These are phyloP conservation scores for Chytriomyces hyalinus DNA, from an alignment of 192 early-diverging fungal genomes.

Conservation along the genomic window DNA sequence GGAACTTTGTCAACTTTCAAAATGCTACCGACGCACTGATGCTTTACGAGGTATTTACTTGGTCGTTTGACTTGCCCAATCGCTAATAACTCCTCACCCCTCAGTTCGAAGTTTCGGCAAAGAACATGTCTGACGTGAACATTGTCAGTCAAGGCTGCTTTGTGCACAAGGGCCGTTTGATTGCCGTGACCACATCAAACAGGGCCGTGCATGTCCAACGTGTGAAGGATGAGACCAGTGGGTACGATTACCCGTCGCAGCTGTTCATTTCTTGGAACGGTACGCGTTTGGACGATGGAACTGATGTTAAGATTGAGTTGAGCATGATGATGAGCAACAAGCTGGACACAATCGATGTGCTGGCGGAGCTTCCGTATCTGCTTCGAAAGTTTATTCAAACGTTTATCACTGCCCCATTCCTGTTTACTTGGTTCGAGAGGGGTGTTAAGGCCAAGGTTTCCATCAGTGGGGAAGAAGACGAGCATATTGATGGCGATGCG, in stretches of 20 bases:
- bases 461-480: slow-evolving; percentile 65
- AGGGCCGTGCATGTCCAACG: slow-evolving; percentile 64
- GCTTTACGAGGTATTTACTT: slow-evolving; percentile 47
- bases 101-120: slow-evolving; percentile 66
- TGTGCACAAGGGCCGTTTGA: slow-evolving; percentile 66
- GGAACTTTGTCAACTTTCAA: slow-evolving; percentile 85
- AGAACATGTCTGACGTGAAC: slow-evolving; percentile 48
- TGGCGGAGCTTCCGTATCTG: slow-evolving; percentile 86
- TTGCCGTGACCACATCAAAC: slow-evolving; percentile 79
- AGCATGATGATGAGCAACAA: slow-evolving; percentile 62
- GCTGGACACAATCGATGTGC: slow-evolving; percentile 84
- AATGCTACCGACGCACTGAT: slow-evolving; percentile 65
- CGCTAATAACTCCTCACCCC: slow-evolving; percentile 27
- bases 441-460: slow-evolving; percentile 70
- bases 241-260: slow-evolving; percentile 80
- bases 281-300: slow-evolving; percentile 45
- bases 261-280: slow-evolving; percentile 77
- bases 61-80: too few relatives aligned
- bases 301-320: slow-evolving; percentile 61
- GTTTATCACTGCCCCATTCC: slow-evolving; percentile 87
- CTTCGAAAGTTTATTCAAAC: slow-evolving; percentile 87
- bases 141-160: slow-evolving; percentile 68
- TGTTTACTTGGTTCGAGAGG: slow-evolving; percentile 88
- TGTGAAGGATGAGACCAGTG: slow-evolving; percentile 70
- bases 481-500: slow-evolving; percentile 64